These are phyloP conservation scores for Arachis stenosperma DNA, from an alignment of 306 rosid species.

Conservation along the genomic window DNA sequence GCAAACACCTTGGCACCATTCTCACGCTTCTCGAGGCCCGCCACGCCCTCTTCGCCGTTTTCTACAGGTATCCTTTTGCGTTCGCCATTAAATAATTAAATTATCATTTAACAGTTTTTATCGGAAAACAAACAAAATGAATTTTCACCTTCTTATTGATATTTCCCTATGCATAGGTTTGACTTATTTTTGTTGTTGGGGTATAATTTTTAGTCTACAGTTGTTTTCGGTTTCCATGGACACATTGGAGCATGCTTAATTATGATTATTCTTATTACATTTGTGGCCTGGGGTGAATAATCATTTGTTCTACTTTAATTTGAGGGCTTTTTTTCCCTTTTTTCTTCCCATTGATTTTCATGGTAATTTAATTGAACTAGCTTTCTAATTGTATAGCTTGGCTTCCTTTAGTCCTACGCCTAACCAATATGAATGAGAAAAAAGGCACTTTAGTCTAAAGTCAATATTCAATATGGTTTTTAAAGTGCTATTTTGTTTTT, in stretches of 20 bases:
- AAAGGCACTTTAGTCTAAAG: neutral
- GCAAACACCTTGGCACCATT: conserved; percentile 98
- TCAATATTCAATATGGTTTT: neutral
- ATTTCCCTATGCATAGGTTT: no score
- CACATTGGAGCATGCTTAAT: conserved; percentile 38
- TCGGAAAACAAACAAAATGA: no score
- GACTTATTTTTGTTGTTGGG: no score
- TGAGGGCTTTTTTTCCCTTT: neutral
- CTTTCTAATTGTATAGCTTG: neutral
- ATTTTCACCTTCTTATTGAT: no score
- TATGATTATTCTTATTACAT: conserved; percentile 15
- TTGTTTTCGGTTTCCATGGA: neutral
- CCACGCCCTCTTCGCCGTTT: conserved; percentile 90
- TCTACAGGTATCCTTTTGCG: conserved; percentile 57
- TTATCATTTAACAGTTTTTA: no score
- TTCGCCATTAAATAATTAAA: no score
- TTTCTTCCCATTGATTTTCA: conserved; percentile 11
- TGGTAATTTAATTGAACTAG: neutral
- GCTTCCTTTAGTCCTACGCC: neutral
- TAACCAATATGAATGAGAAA: neutral
- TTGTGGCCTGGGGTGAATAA: conserved; percentile 30
- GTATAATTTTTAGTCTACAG: no score
- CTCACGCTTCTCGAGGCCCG: conserved; percentile 96
- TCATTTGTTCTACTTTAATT: neutral
- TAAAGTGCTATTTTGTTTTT: neutral